Conservation (phyloP, 2,329 filamentous ascomycete species). For the Emydomyces testavorans region DNA sequence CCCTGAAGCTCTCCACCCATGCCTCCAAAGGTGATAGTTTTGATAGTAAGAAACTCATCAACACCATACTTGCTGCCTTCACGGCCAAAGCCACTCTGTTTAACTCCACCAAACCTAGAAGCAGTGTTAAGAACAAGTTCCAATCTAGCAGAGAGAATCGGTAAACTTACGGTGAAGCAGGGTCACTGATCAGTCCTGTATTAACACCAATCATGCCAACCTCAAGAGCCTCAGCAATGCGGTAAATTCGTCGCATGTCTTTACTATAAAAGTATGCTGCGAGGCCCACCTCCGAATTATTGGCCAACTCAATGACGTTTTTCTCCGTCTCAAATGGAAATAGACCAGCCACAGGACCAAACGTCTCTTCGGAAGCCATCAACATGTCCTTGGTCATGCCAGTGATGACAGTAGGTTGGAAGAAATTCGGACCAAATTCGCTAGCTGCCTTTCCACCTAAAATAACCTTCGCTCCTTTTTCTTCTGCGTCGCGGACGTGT, state of each 20-base stretch:
- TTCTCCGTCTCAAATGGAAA: slow-evolving; percentile 83
- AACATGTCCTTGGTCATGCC: slow-evolving; percentile 80
- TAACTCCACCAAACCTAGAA: slow-evolving; percentile 63
- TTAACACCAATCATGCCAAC: slow-evolving; percentile 52
- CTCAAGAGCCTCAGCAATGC: slow-evolving; percentile 48
- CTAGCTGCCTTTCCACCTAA: slow-evolving; percentile 63
- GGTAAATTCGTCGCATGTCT: slow-evolving; percentile 47
- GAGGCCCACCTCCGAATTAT: slow-evolving; percentile 70
- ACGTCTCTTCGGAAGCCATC: slow-evolving; percentile 80
- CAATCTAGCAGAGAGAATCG: background rate
- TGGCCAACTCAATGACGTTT: slow-evolving; percentile 76
- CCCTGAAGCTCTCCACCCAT: slow-evolving; percentile 48
- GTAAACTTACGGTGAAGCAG: slow-evolving; percentile 37
- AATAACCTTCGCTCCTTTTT: slow-evolving; percentile 64
- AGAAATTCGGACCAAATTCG: slow-evolving; percentile 74
- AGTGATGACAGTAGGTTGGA: slow-evolving; percentile 75
- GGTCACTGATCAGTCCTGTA: slow-evolving; percentile 52
- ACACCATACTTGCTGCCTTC: slow-evolving; percentile 70
- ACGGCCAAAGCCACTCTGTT: slow-evolving; percentile 68
- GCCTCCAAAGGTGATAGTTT: slow-evolving; percentile 55
- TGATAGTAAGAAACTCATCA: slow-evolving; percentile 62
- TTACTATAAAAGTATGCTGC: slow-evolving; percentile 86
- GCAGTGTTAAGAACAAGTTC: background rate
- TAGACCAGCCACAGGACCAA: slow-evolving; percentile 81
- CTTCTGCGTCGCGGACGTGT: slow-evolving; percentile 67